Evolutionary conservation across 106 monocot species (phyloP).

Genomic region (Dendrobium officinale): DNA sequence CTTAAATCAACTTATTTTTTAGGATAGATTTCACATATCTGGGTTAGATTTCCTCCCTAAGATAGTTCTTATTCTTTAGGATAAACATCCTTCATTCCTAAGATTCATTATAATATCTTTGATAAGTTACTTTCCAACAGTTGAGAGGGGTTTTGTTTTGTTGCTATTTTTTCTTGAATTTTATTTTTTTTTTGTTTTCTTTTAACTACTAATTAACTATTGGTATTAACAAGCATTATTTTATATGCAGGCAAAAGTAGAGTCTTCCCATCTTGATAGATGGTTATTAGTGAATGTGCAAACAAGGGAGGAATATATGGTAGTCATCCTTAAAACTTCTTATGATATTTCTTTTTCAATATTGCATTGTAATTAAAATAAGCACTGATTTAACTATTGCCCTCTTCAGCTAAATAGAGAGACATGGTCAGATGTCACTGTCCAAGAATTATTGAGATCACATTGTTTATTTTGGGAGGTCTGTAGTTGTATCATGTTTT

Average conservation of each 20-base stretch:
- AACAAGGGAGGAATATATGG: not conserved
- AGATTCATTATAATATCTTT: no score
- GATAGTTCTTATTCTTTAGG: no score
- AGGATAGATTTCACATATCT: no score
- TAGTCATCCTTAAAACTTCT: not conserved
- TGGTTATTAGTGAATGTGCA: constrained; percentile 15
- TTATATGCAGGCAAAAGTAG: not conserved
- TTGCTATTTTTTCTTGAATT: no score
- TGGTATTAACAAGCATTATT: no score
- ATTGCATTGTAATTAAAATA: not conserved
- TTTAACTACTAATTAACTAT: no score
- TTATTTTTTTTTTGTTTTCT: no score
- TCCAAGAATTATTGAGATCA: not conserved
- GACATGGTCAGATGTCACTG: not conserved
- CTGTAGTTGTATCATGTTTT: not conserved
- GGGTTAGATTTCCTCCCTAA: no score
- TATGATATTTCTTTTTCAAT: not conserved
- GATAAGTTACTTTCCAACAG: no score
- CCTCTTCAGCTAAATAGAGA: constrained; percentile 10
- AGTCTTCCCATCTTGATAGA: not conserved
- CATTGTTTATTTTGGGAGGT: constrained; percentile 8
- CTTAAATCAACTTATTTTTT: no score
- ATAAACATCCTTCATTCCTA: no score
- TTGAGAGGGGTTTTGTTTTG: no score
- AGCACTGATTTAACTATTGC: not conserved